Conservation (phyloP, 148 eudicot species). For the Cornus controversa region DNA sequence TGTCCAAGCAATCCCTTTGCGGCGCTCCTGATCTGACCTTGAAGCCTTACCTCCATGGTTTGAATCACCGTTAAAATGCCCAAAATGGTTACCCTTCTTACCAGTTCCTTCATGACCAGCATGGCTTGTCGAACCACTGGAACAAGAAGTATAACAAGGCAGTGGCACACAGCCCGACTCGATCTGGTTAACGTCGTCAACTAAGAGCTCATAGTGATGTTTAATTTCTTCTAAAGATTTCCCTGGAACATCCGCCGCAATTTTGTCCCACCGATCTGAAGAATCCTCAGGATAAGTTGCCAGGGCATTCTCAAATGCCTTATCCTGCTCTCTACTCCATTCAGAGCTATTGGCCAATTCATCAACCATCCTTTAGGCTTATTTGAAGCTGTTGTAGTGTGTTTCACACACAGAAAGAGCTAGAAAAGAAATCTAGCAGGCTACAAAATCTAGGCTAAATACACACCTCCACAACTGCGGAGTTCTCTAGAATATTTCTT, state of each 20-base stretch:
- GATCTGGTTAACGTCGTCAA: slow-evolving; percentile 66
- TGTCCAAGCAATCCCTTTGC: slow-evolving; percentile 97
- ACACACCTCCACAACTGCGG: slow-evolving; percentile 1
- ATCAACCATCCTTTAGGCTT: slow-evolving; percentile 49
- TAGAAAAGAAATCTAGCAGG: neutral
- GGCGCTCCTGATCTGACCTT: slow-evolving; percentile 83
- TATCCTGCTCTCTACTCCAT: slow-evolving; percentile 89
- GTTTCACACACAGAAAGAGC: slow-evolving; percentile 14
- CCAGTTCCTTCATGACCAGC: slow-evolving; percentile 50
- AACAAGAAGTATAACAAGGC: slow-evolving; percentile 59
- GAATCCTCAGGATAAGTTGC: slow-evolving; percentile 61
- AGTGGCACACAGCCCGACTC: slow-evolving; percentile 79
- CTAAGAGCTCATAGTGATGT: slow-evolving; percentile 69
- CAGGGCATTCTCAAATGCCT: slow-evolving; percentile 81
- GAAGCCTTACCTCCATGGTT: slow-evolving; percentile 65
- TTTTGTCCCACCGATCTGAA: slow-evolving; percentile 80
- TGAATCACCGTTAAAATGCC: slow-evolving; percentile 42
- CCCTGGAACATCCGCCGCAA: slow-evolving; percentile 68
- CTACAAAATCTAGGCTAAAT: neutral
- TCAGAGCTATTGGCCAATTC: slow-evolving; percentile 37
- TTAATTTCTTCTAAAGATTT: slow-evolving; percentile 75
- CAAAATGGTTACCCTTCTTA: slow-evolving; percentile 42
- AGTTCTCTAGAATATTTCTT: slow-evolving; percentile 8
- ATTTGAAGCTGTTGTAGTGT: slow-evolving; percentile 17
- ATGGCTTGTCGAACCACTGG: slow-evolving; percentile 49